These are phyloP conservation scores for Lipomyces yarrowii DNA, from an alignment of 1,139 yeast genomes.

Conservation along the genomic window DNA sequence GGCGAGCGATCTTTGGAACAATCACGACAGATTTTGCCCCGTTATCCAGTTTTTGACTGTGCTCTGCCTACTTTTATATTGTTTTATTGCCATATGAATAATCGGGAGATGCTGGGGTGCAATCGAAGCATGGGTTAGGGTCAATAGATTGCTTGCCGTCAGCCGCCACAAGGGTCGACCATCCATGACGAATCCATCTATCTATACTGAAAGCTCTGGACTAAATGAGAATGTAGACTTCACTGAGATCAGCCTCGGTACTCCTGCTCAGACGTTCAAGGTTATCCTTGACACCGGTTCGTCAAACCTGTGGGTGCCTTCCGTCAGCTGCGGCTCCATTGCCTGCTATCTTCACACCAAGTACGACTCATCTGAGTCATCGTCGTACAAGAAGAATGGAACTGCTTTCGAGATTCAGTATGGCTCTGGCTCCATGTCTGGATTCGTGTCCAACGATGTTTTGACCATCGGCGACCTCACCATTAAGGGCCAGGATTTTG, in stretches of 20 bases:
- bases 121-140: neutral
- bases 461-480: conserved; percentile 78
- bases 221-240: conserved; percentile 47
- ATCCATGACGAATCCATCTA: neutral
- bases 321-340: conserved; percentile 82
- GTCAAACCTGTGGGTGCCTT: conserved; percentile 95
- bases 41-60: no score
- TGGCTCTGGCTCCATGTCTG: conserved; percentile 91
- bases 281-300: conserved; percentile 94
- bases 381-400: conserved; percentile 84
- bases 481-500: conserved; percentile 88
- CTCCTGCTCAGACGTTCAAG: conserved; percentile 89
- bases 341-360: conserved; percentile 93
- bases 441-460: conserved; percentile 84
- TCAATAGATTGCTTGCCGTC: neutral
- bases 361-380: conserved; percentile 78
- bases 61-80: no score
- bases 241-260: conserved; percentile 85
- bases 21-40: no score
- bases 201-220: neutral
- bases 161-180: neutral
- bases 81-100: no score
- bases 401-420: conserved; percentile 80
- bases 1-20: no score
- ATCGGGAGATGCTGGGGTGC: no score